phyloP scores from a whole-genome alignment of 129 eudicot species.

The Arctium minus region DNA sequence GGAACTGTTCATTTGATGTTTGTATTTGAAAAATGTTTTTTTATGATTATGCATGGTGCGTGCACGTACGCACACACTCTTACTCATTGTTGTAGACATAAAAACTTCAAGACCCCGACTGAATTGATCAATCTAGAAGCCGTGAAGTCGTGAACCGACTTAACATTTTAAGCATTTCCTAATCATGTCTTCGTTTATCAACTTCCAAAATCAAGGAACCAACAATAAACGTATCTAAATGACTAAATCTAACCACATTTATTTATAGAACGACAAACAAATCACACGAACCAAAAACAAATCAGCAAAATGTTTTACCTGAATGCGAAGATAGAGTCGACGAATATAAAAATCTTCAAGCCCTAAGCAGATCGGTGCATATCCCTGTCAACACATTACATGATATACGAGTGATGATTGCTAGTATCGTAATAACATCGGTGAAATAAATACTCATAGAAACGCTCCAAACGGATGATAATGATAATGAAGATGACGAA shows the following conservation, averaged over 20 bases:
- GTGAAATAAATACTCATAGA: not conserved
- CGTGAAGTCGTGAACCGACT: not conserved
- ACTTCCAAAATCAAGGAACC: not conserved
- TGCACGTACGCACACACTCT: not conserved
- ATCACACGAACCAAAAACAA: not conserved
- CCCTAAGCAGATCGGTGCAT: slow-evolving; percentile 83
- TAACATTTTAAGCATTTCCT: not conserved
- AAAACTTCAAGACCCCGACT: not conserved
- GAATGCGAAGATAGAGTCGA: slow-evolving; percentile 68
- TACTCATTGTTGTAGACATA: not conserved
- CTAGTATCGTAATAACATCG: not conserved
- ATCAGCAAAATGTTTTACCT: slow-evolving; percentile 46
- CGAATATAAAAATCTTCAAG: slow-evolving; percentile 76
- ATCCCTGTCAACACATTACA: slow-evolving; percentile 39
- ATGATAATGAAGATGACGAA: not conserved
- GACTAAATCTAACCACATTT: not conserved
- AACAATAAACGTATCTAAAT: not conserved
- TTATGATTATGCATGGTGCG: not conserved
- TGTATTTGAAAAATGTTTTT: not conserved
- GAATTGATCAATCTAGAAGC: not conserved
- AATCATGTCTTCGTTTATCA: not conserved
- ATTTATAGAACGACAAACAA: not conserved
- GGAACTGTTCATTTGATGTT: not conserved
- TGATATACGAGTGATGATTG: not conserved
- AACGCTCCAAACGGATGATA: not conserved